Conservation (phyloP, 208 protist genomes). For the Vickermania spadyakhi region DNA sequence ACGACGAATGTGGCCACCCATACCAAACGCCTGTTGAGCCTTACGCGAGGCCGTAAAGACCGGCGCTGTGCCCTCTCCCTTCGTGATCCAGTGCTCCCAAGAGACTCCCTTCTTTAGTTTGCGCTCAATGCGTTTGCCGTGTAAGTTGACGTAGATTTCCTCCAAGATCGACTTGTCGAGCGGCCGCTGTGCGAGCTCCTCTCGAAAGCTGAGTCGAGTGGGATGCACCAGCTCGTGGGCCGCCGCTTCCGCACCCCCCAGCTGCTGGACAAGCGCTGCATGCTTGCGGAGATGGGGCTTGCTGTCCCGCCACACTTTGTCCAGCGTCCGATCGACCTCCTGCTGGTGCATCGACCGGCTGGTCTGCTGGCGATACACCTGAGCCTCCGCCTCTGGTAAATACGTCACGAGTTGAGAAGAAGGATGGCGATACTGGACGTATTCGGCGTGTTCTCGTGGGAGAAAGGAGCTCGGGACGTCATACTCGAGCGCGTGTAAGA, state of each 20-base stretch:
- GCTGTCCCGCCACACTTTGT: slow-evolving; percentile 52
- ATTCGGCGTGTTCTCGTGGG: background rate
- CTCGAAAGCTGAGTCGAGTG: slow-evolving; percentile 43
- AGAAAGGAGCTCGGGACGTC: background rate
- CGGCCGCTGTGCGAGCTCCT: slow-evolving; percentile 61
- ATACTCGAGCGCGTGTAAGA: background rate
- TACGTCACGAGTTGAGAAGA: background rate
- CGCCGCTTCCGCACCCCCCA: slow-evolving; percentile 67
- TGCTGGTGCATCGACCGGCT: background rate
- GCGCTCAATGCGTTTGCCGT: slow-evolving; percentile 75
- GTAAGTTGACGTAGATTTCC: slow-evolving; percentile 81
- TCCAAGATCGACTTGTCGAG: slow-evolving; percentile 83
- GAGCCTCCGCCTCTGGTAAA: background rate
- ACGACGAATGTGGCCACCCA: slow-evolving; percentile 55
- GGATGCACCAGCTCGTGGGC: slow-evolving; percentile 62
- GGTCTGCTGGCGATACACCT: slow-evolving; percentile 31
- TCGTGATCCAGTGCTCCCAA: slow-evolving; percentile 89
- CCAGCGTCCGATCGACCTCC: slow-evolving; percentile 15
- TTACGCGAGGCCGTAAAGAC: slow-evolving; percentile 73
- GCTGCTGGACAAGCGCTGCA: slow-evolving; percentile 43
- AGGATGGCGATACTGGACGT: background rate
- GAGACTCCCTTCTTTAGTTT: slow-evolving; percentile 72
- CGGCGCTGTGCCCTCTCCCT: slow-evolving; percentile 82
- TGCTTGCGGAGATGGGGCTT: slow-evolving; percentile 75
- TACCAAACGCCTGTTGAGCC: slow-evolving; percentile 81